phyloP scores from a whole-genome alignment of 352 stramenopile species.

The Pythium folliculosum region DNA sequence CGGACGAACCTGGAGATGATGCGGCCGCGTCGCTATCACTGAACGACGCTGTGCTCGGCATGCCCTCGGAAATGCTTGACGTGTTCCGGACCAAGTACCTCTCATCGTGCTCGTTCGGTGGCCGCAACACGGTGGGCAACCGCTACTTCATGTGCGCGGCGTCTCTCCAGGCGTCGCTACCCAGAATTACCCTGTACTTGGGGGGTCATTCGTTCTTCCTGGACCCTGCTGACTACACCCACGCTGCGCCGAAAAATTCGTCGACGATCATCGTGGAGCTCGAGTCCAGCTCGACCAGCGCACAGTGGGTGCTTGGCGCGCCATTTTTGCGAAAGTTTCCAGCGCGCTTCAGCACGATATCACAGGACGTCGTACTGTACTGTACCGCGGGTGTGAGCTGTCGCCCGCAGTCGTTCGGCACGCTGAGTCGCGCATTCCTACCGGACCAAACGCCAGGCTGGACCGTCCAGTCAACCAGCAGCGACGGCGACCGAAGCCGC shows the following conservation, averaged over 20 bases:
- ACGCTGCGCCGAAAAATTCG: neutral
- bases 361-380: conserved; percentile 4
- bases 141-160: neutral
- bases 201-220: conserved; percentile 9
- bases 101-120: neutral
- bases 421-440: neutral
- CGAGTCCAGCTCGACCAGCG: neutral
- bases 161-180: neutral
- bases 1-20: neutral
- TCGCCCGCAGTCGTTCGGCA: neutral
- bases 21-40: conserved; percentile 6
- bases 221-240: conserved; percentile 15
- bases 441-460: too few species aligned
- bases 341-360: neutral
- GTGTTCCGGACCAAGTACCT: conserved; percentile 2
- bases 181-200: conserved; percentile 12
- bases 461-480: too few species aligned
- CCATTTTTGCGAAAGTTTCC: conserved; percentile 23
- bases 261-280: conserved; percentile 7
- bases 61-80: conserved; percentile 4
- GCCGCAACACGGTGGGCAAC: neutral
- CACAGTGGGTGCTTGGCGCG: conserved; percentile 6
- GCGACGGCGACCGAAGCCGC: too few species aligned
- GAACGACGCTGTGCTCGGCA: conserved; percentile 6
- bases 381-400: neutral